Base-by-base conservation (phyloP, 2,329 filamentous ascomycete genomes). In the Sclerotinia subarctica region DNA sequence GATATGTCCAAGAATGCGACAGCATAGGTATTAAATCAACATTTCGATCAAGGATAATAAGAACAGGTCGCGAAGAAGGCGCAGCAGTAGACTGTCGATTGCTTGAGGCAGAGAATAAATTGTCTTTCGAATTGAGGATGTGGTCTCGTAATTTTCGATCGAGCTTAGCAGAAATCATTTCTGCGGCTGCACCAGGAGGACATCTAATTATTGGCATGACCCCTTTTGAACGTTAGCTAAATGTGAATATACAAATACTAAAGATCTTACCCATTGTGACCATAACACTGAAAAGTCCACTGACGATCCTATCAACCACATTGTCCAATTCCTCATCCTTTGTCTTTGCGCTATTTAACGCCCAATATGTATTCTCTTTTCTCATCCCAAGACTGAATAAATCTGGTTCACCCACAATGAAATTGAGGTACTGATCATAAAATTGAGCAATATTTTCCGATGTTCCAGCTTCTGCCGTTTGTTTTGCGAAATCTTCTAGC, bases 1-100 rank as follows among this genome's bases (percentile, higher is more conserved):
- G 93, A 74, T 96, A 88, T 11, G 85, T 93, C 91, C 91, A 94
- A 1, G 94, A 97, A 80, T 99, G 95, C 19, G 94, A 97, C n/a
- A 99, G 85, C 95, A 99, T 98, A 2, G 95, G 94, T 72, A 97
- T 93, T 65, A 99, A 81, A 78, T 99, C 95, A 56, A 99, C 89
- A 76, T 97, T 98, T 73, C 95, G 90, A 79, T 99, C 95, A 59
- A 98, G 90, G 64, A 99, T 91, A 72, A 99, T 88, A 57, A 99
- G 86, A 0, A 98, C 93, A 0, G 96, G 95, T 60, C 96, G 84
- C 32, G 92, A 91, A 11, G 89, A 86, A 2, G 90, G 86, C 0
- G 91, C 89, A 8, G 84, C 80, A 15, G 83, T 80, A 10, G 83
- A 80, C 2, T 88, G 83, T 70, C 91, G 85, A 64, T 88, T 84